A percentile compares a stretch with the other conserved stretches of the same genome.
phyloP scores from a whole-genome alignment of 2,329 filamentous ascomycete species.

The Diaporthe humulicola region DNA sequence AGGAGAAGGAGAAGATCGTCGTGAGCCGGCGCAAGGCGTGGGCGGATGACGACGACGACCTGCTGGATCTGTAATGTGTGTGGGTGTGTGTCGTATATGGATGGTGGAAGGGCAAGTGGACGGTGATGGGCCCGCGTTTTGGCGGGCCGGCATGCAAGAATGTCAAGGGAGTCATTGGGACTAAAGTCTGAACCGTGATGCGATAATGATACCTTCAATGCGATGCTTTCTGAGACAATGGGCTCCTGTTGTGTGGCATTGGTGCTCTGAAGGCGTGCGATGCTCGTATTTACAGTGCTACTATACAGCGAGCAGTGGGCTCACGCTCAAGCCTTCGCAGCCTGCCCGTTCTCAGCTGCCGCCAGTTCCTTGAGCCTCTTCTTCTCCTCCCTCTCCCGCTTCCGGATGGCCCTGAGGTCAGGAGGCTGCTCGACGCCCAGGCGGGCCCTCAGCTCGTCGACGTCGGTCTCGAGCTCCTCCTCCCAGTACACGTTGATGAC shows the following conservation, averaged over 20 bases:
- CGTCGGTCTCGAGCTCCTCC: slow-evolving; percentile 88
- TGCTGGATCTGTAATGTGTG: slow-evolving; percentile 69
- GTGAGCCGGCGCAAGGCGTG: slow-evolving; percentile 86
- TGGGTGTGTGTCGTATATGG: neutral
- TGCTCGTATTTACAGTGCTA: slow-evolving; percentile 14
- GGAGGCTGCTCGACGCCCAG: slow-evolving; percentile 90
- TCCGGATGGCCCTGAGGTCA: slow-evolving; percentile 84
- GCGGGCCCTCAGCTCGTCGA: slow-evolving; percentile 78
- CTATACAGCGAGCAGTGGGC: neutral
- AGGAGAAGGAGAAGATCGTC: slow-evolving; percentile 86
- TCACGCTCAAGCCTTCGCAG: neutral
- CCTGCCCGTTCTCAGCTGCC: neutral
- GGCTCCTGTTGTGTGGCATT: neutral
- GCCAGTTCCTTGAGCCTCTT: slow-evolving; percentile 69
- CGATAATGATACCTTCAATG: slow-evolving; percentile 40
- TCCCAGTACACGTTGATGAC: slow-evolving; percentile 99
- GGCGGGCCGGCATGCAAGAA: neutral
- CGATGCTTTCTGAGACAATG: slow-evolving; percentile 27
- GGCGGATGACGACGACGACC: slow-evolving; percentile 87
- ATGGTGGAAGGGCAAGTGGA: neutral
- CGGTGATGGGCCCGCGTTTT: neutral
- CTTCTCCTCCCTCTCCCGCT: slow-evolving; percentile 76
- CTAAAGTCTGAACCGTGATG: slow-evolving; percentile 15
- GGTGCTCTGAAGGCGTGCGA: neutral
- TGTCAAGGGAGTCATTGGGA: slow-evolving; percentile 13